These are phyloP conservation scores for Gomphus bonarii DNA, from an alignment of 1,284 basidiomycete genomes.

Conservation along the genomic window DNA sequence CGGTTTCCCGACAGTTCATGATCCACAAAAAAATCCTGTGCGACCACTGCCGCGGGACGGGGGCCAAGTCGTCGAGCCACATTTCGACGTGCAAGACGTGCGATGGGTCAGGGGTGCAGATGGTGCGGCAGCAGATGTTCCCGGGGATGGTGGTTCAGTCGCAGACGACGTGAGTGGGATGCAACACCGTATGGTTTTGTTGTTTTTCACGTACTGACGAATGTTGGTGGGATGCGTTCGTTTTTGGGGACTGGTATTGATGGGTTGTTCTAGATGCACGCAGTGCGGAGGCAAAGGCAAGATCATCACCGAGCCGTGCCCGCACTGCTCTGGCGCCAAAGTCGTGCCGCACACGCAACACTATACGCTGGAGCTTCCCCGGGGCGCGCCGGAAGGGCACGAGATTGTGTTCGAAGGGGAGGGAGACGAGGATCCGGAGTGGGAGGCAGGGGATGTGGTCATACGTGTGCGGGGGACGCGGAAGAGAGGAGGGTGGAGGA, in stretches of 20 bases:
- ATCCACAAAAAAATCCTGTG: conserved; percentile 84
- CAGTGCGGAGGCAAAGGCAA: conserved; percentile 79
- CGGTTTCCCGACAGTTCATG: no score
- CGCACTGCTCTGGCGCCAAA: conserved; percentile 75
- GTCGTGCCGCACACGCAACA: conserved; percentile 77
- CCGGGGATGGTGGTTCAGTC: conserved; percentile 89
- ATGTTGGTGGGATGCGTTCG: no score
- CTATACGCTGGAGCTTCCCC: conserved; percentile 72
- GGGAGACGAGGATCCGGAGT: conserved; percentile 87
- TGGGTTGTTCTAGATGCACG: conserved; percentile 37
- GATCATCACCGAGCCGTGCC: conserved; percentile 66
- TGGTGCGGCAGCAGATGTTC: conserved; percentile 88
- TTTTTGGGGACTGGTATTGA: no score
- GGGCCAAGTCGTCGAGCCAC: conserved; percentile 79
- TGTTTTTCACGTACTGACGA: no score
- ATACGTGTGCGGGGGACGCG: conserved; percentile 70
- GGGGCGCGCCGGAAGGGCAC: conserved; percentile 84
- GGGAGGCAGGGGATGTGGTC: conserved; percentile 86
- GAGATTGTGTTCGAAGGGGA: conserved; percentile 90
- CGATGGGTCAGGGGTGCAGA: conserved; percentile 73
- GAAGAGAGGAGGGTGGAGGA: conserved; percentile 68
- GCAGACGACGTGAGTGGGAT: conserved; percentile 50
- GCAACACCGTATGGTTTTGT: no score
- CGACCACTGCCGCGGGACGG: conserved; percentile 86
- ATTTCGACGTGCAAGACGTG: conserved; percentile 77